A percentile compares a stretch with the other conserved stretches of the same genome.
phyloP scores from a whole-genome alignment of 768 basidiomycete species.

The Hericium rajendrae region DNA sequence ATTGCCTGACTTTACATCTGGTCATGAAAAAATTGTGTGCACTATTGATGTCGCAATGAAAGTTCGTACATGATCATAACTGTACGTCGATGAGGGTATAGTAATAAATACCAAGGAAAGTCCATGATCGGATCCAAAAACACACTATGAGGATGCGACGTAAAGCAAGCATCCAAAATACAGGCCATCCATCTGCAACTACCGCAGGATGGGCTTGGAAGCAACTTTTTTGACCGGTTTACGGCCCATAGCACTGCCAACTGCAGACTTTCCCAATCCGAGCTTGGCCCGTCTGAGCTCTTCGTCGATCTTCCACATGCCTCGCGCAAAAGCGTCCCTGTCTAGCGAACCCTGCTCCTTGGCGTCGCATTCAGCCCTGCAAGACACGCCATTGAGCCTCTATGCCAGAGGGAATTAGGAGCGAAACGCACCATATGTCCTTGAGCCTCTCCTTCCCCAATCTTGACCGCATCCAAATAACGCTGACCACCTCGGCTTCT shows the following conservation, averaged over 20 bases:
- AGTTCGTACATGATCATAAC: too few relatives aligned
- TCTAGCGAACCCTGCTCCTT: constrained; percentile 41
- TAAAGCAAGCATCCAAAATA: too few relatives aligned
- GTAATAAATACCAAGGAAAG: too few relatives aligned
- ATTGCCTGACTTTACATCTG: too few relatives aligned
- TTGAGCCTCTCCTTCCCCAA: constrained; percentile 39
- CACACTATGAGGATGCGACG: too few relatives aligned
- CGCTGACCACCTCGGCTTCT: constrained; percentile 42
- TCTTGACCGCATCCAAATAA: constrained; percentile 51
- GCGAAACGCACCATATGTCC: constrained; percentile 48
- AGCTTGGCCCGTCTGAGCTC: constrained; percentile 49
- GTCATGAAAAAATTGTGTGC: too few relatives aligned
- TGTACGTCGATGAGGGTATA: too few relatives aligned
- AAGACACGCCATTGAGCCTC: neutral
- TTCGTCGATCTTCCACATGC: constrained; percentile 77
- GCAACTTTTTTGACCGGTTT: neutral
- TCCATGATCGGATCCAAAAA: too few relatives aligned
- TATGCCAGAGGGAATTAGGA: neutral
- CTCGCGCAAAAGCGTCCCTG: constrained; percentile 52
- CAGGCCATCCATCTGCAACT: too few relatives aligned
- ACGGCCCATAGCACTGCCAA: neutral
- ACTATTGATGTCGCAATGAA: too few relatives aligned
- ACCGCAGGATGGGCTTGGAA: neutral
- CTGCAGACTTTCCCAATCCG: neutral
- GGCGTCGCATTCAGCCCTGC: constrained; percentile 60